Conservation (phyloP, 371 early-diverging fungal species). For the Funneliformis caledonium region DNA sequence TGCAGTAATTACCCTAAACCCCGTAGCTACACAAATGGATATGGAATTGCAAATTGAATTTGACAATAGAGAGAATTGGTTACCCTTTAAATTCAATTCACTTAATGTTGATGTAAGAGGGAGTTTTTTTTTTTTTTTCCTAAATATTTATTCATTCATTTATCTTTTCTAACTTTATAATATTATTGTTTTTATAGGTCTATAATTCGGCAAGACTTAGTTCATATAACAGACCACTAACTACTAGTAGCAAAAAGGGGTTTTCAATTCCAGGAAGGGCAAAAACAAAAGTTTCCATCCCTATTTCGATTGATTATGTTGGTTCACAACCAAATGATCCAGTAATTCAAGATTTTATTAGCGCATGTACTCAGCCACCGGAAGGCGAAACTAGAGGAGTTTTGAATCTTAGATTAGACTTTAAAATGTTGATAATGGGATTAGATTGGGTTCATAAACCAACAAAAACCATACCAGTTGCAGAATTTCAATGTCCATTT, state of each 20-base stretch:
- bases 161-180: background rate
- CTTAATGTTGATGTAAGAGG: slow-evolving; percentile 10
- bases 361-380: slow-evolving; percentile 4
- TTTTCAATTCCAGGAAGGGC: background rate
- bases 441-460: slow-evolving; percentile 28
- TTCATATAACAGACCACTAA: background rate
- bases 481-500: slow-evolving; percentile 22
- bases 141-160: background rate
- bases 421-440: slow-evolving; percentile 5
- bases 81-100: slow-evolving; percentile 18
- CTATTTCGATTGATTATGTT: background rate
- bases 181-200: background rate
- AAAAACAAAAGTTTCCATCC: background rate
- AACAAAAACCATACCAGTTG: background rate
- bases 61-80: slow-evolving; percentile 29
- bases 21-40: background rate
- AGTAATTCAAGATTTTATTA: background rate
- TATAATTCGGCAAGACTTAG: background rate
- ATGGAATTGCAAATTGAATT: background rate
- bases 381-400: background rate
- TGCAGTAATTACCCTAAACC: background rate
- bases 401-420: background rate
- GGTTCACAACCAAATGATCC: background rate
- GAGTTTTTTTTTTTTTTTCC: background rate
- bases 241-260: background rate